Evolutionary conservation across 805 yeast genomes (phyloP), one percentile per base, ranked within the genome.

Genomic region (Sugiyamaella valdiviana): DNA sequence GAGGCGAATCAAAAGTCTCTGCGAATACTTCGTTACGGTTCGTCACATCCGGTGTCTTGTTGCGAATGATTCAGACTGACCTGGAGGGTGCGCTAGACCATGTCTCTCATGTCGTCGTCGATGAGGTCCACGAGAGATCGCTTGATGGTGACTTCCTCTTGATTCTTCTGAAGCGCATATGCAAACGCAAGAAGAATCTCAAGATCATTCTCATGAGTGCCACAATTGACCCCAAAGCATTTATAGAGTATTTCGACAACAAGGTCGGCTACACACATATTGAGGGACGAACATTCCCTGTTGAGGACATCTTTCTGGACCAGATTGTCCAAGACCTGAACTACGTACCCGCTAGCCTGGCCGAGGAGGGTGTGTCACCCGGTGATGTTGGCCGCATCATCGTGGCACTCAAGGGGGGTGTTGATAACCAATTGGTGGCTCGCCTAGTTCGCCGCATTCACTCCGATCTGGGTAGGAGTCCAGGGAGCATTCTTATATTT

Each of bases 121-220:
- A 91, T 72, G 98, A 91, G 67, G 98, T 91, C n/a, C 98, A 91
- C 63, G 98, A 91, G 66, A 70, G 98, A 56, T 88, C 96, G 0
- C 78, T 90, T 48, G 98, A 91, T 58, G 80, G 90, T 51, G 98
- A 91, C 64, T 80, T 90, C 49, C 70, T 91, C 36, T 70, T 91
- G 45, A 86, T 89, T 45, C 75, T 91, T 42, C 69, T 91, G 52
- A 89, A 86, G 58, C 75, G 74, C 36, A 67, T 88, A 3, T 58
- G 82, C 54, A 60, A 66, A 9, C 69, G 63, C 41, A 53, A 42
- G 23, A 73, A 71, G 43, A 74, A 78, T 0, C 62, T 90, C 50
- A 84, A 80, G 57, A 72, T 91, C 26, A 74, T 91, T 7, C 71
- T 93, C 44, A 91, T 93, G 97, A 85, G 95, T 61, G 98, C 98